Evolutionary conservation across 75 land plant genomes (phyloP).

Genomic region (Cunninghamia lanceolata): DNA sequence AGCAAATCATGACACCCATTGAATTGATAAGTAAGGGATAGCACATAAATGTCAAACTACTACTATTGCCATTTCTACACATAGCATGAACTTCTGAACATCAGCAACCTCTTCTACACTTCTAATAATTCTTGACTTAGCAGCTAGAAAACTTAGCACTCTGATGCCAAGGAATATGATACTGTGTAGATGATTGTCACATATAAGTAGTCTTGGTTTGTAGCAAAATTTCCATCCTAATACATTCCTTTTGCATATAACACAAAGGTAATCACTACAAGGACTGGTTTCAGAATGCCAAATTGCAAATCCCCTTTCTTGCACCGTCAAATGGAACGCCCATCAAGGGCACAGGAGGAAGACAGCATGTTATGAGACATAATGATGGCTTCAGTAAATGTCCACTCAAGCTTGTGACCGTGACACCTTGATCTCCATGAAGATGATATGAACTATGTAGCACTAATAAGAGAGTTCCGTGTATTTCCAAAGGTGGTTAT

Average conservation of each 20-base stretch:
- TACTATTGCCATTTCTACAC: conserved; percentile 50
- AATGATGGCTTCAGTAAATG: conserved; percentile 35
- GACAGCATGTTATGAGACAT: conserved; percentile 50
- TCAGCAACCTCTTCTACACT: conserved; percentile 39
- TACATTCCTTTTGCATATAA: conserved; percentile 27
- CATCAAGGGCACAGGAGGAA: conserved; percentile 50
- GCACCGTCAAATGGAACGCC: conserved; percentile 47
- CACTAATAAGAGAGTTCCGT: too few relatives aligned
- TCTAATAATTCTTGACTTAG: conserved; percentile 32
- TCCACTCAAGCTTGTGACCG: conserved; percentile 37
- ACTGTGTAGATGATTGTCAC: conserved; percentile 43
- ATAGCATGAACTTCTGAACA: conserved; percentile 34
- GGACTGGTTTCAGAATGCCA: conserved; percentile 41
- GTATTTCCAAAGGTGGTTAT: too few relatives aligned
- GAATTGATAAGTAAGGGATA: too few relatives aligned
- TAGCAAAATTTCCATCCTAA: conserved; percentile 36
- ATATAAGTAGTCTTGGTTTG: conserved; percentile 33
- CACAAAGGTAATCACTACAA: conserved; percentile 35
- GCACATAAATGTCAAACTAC: conserved; percentile 44
- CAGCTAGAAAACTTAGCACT: conserved; percentile 25
- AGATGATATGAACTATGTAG: too few relatives aligned
- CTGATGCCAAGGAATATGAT: conserved; percentile 43
- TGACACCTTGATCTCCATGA: conserved; percentile 53
- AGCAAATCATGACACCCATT: too few relatives aligned
- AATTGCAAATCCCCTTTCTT: conserved; percentile 49